Evolutionary conservation across 2,329 filamentous ascomycete genomes (phyloP), one percentile per base, ranked within the genome.

Genomic region (Verticillium klebahnii): DNA sequence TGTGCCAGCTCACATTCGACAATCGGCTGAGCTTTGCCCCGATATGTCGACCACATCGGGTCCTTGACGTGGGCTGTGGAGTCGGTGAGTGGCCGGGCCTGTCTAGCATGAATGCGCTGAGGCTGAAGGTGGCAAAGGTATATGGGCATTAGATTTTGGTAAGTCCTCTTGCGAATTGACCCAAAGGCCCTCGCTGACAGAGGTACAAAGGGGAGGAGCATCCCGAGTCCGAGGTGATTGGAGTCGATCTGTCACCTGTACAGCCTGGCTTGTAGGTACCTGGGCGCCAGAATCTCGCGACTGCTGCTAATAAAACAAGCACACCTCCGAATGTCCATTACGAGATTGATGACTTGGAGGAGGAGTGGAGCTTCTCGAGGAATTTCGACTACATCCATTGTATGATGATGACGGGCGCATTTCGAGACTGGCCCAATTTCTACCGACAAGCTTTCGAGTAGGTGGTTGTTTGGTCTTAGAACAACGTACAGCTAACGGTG

Each of bases 341-440:
- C 66, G 74, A 78, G 57, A 69, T 78, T 60, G 87, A 90, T 70
- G 87, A 90, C 68, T 82, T 85, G 39, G 85, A 87, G 68, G 78
- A 82, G 32, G 68, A 72, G 34, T 79, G 77, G 77, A 74, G 77
- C 67, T 77, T 74, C 61, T 69, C 68, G 2, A 61, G 66, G 14
- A 69, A 70, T 60, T 75, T 74, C 62, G 72, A 74, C 62, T 74
- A 70, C 63, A 69, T 78, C 65, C 74, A 75, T 67, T 58, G 71
- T 61, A 74, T 69, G 15, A 70, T 74, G 32, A 67, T 76, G 60
- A 71, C 70, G 2, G 73, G 73, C 3, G 66, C 67, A 14, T 66
- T 71, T 57, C 59, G 63, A 17, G 64, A 70, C 62, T 71, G 68
- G 68, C 68, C 67, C 23, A 67, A 63, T 36, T 66, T 72, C 60